These are phyloP conservation scores for Kazachstania kunashirensis DNA, from an alignment of 805 yeast genomes.

Conservation along the genomic window DNA sequence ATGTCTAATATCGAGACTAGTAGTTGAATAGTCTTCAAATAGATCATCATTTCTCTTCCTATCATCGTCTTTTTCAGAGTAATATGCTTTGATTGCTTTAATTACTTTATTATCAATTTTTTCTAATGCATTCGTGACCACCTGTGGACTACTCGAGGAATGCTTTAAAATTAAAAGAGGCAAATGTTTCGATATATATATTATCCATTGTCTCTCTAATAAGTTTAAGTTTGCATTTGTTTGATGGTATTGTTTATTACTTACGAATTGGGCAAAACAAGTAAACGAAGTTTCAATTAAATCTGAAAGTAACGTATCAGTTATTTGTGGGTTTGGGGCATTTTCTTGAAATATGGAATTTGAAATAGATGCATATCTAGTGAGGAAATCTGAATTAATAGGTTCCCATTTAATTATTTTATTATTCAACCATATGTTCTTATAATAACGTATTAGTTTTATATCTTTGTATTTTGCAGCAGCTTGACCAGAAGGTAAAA, in stretches of 20 bases:
- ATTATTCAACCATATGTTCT: constrained; percentile 33
- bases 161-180: constrained; percentile 36
- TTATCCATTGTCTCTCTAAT: constrained; percentile 35
- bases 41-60: constrained; percentile 37
- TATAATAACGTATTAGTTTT: constrained; percentile 26
- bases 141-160: constrained; percentile 19
- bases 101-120: constrained; percentile 24
- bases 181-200: constrained; percentile 37
- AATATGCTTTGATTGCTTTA: constrained; percentile 28
- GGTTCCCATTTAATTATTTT: constrained; percentile 31
- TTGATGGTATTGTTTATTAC: constrained; percentile 33
- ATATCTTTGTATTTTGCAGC: constrained; percentile 20
- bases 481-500: constrained; percentile 1
- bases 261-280: constrained; percentile 37
- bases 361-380: constrained; percentile 26
- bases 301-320: constrained; percentile 21
- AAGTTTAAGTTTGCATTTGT: constrained; percentile 28
- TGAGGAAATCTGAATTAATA: constrained; percentile 24
- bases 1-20: constrained; percentile 40
- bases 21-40: constrained; percentile 42
- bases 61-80: constrained; percentile 27
- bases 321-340: constrained; percentile 13
- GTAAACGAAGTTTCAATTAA: constrained; percentile 32
- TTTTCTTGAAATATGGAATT: constrained; percentile 27
- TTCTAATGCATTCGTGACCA: constrained; percentile 20